Percentiles rank a stretch among this genome's conserved stretches.
Evolutionary conservation across 768 basidiomycete genomes (phyloP).

Genomic region (Megacollybia marginata): DNA sequence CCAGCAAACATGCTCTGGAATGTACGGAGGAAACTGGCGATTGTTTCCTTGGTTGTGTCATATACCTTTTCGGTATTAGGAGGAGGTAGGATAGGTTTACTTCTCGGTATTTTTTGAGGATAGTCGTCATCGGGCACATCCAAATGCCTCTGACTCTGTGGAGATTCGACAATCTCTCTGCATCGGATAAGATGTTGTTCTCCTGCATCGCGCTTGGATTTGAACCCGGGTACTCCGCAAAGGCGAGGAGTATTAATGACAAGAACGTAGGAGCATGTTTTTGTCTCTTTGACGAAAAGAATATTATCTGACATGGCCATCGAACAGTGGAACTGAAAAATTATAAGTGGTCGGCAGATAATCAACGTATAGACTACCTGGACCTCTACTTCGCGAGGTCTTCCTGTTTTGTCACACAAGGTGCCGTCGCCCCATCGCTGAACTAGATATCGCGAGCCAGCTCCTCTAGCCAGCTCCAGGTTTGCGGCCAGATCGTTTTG

Average conservation of each 20-base stretch:
- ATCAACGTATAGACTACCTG: conserved; percentile 50
- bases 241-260: conserved; percentile 93
- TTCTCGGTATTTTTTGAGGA: conserved; percentile 45
- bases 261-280: conserved; percentile 90
- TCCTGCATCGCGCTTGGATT: conserved; percentile 56
- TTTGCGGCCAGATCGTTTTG: conserved; percentile 58
- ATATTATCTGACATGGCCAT: conserved; percentile 91
- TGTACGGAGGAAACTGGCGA: conserved; percentile 18
- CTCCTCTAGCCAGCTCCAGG: conserved; percentile 66
- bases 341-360: conserved; percentile 7
- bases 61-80: conserved; percentile 9
- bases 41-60: conserved; percentile 19
- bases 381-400: conserved; percentile 85
- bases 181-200: conserved; percentile 72
- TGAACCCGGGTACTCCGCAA: conserved; percentile 91
- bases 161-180: conserved; percentile 58
- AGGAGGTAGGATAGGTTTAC: conserved; percentile 38
- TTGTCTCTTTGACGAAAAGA: conserved; percentile 86
- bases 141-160: conserved; percentile 13
- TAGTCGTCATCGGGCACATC: conserved; percentile 39
- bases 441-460: conserved; percentile 86
- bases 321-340: conserved; percentile 81
- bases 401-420: conserved; percentile 86
- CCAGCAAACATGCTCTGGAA: conserved; percentile 19
- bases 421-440: conserved; percentile 92